Evolutionary conservation across 2,329 filamentous ascomycete species (phyloP).

Genomic region (Cadophora malorum): DNA sequence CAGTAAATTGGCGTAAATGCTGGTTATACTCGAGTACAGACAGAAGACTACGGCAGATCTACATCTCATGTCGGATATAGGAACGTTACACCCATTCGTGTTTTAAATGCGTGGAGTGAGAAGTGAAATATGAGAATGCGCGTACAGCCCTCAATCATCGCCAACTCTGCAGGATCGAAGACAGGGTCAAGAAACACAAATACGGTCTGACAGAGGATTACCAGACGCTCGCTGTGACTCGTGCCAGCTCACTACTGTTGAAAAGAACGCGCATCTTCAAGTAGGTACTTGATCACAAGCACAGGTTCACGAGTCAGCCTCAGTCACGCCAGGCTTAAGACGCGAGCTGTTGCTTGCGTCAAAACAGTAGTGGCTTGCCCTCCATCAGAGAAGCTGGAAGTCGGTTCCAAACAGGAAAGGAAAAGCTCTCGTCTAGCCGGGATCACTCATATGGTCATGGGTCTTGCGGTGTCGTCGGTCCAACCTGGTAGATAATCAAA

Average conservation of each 20-base stretch:
- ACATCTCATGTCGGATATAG: neutral
- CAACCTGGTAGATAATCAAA: neutral
- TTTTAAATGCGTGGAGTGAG: too few species aligned
- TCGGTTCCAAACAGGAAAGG: too few species aligned
- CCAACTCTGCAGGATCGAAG: neutral
- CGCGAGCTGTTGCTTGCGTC: neutral
- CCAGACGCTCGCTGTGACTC: neutral
- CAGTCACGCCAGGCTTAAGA: neutral
- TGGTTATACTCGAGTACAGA: neutral
- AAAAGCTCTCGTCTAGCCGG: neutral
- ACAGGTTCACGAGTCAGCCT: slow-evolving; percentile 11
- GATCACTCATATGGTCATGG: neutral
- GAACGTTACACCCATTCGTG: neutral
- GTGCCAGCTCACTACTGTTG: neutral
- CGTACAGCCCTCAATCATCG: neutral
- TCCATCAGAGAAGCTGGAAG: neutral
- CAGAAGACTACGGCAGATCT: neutral
- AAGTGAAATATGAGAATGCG: too few species aligned
- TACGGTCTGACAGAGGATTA: too few species aligned
- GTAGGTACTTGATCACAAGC: slow-evolving; percentile 7
- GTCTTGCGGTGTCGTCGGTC: neutral
- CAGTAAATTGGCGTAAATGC: too few species aligned
- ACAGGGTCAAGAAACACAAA: neutral
- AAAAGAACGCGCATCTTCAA: neutral
- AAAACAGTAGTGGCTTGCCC: neutral